Percentiles rank a stretch among this genome's conserved stretches.
Evolutionary conservation across 1,284 basidiomycete species (phyloP).

Genomic region (Cutaneotrichosporon mucoides): DNA sequence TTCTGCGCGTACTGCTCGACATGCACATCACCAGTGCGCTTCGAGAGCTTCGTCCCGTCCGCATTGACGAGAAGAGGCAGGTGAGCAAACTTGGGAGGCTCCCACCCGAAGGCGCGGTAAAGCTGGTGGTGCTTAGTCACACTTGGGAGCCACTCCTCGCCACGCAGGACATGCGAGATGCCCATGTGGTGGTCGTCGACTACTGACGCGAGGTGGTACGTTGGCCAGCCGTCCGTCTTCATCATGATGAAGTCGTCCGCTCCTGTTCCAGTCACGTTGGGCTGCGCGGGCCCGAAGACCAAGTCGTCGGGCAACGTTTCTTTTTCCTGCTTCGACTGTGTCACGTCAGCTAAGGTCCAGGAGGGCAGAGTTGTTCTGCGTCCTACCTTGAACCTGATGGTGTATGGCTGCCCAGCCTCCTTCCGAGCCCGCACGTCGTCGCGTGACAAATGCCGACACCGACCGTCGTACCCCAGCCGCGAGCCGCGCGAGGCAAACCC

Average conservation of each 20-base stretch:
- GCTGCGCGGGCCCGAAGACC: conserved; percentile 33
- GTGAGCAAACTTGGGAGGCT: conserved; percentile 80
- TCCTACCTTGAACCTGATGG: conserved; percentile 80
- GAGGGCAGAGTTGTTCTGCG: too few species aligned
- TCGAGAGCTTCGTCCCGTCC: conserved; percentile 92
- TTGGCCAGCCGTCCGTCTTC: conserved; percentile 89
- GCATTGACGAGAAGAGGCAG: conserved; percentile 84
- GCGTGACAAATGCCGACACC: conserved; percentile 75
- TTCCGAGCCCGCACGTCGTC: conserved; percentile 75
- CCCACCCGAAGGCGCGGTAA: conserved; percentile 70
- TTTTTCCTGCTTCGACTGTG: conserved; percentile 19
- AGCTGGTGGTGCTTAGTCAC: conserved; percentile 89
- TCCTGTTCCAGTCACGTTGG: conserved; percentile 19
- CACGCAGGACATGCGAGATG: conserved; percentile 90
- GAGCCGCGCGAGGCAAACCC: conserved; percentile 66
- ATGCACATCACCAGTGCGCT: conserved; percentile 81
- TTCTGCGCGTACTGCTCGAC: conserved; percentile 78
- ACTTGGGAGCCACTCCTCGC: conserved; percentile 95
- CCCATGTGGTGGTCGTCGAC: conserved; percentile 96
- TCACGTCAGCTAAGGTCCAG: neutral
- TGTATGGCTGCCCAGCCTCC: conserved; percentile 67
- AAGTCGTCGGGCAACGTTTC: conserved; percentile 25
- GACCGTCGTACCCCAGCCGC: conserved; percentile 74
- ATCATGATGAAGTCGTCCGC: conserved; percentile 84
- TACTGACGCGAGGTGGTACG: conserved; percentile 93